Conservation (phyloP, 345 rosid species). For the Laguncularia racemosa region DNA sequence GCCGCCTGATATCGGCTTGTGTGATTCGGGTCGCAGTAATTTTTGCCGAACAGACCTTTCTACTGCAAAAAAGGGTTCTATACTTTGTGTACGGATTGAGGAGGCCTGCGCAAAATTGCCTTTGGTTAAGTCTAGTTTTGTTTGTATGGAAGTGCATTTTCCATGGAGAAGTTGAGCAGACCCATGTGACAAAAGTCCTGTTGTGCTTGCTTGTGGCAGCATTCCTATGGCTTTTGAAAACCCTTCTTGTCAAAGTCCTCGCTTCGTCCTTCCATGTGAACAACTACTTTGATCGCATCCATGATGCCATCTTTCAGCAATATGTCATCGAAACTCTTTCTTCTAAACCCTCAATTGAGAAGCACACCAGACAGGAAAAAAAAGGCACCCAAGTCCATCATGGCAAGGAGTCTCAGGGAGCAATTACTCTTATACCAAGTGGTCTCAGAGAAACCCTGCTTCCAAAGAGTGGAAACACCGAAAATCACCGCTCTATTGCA, state of each 20-base stretch:
- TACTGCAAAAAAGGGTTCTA: conserved; percentile 6
- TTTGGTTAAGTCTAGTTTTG: conserved; percentile 14
- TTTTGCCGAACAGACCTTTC: conserved; percentile 8
- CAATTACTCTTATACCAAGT: too few species aligned
- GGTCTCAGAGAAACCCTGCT: conserved; percentile 17
- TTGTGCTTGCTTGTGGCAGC: conserved; percentile 10
- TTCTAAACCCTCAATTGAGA: conserved; percentile 3
- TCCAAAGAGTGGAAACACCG: conserved; percentile 1
- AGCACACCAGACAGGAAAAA: conserved; percentile 5
- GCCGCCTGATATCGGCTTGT: conserved; percentile 6
- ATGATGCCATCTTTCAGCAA: conserved; percentile 8
- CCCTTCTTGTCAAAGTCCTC: conserved; percentile 9
- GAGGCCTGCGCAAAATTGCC: conserved; percentile 13
- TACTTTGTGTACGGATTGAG: conserved; percentile 13
- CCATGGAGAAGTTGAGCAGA: conserved; percentile 1
- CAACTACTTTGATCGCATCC: conserved; percentile 11
- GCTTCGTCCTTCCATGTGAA: conserved; percentile 14
- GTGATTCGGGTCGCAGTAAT: conserved; percentile 11
- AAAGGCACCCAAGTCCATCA: background rate
- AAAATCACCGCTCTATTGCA: conserved; percentile 6
- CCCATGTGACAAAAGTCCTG: conserved; percentile 7
- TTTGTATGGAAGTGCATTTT: conserved; percentile 8
- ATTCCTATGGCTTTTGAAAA: conserved; percentile 11
- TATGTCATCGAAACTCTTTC: conserved; percentile 6
- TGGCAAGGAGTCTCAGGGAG: too few species aligned